Base-by-base conservation (phyloP, 2,329 filamentous ascomycete species). In the Hypoxylon sp. region DNA sequence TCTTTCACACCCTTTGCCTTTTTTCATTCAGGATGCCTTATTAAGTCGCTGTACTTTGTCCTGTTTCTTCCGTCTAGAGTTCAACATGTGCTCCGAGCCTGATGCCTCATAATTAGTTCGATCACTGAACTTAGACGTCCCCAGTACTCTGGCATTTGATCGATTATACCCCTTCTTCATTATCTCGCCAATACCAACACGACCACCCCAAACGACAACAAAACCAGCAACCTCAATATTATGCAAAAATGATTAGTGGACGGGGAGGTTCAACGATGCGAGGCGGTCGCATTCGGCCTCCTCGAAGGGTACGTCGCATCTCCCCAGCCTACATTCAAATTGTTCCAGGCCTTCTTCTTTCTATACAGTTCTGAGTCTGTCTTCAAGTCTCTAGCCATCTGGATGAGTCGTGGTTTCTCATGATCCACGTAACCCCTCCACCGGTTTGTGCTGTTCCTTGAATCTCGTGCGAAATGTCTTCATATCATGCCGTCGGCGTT, bases 181-280 rank as follows among this genome's bases (percentile, higher is more conserved):
- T 11, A 17, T 44, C 9, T 44, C 17, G 17, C 17, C n/a, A 5
- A 33, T 37, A 35, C 26, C 51, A 37, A 46, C n/a, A 44, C 33
- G 17, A 10, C 22, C 31, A 35, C 5, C 11, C 14, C 42, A 46
- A 33, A 42, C 22, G 13, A 42, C 52, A 46, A 22, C 17, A n/a
- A 13, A 42, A 1, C 19, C 33, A 10, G n/a, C 39, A 24, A 31
- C 17, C 48, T 50, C 48, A 17, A 47, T 39, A 53, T 31, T 62
- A 61, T 63, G 59, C 52, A 63, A 70, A 73, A 22, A 79, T 79
- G 78, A 79, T 79, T 57, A 78, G 76, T 29, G 76, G 78, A 59
- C 73, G 78, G 31, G 78, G 78, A 69, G 76, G 76, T 31, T 66
- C 74, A 29, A 68, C 70, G 57, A 73, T 74, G 61, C 72, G 77